A percentile compares a stretch with the other conserved stretches of the same genome.
phyloP scores from a whole-genome alignment of 2,329 filamentous ascomycete species.

The Penicillium sp. region DNA sequence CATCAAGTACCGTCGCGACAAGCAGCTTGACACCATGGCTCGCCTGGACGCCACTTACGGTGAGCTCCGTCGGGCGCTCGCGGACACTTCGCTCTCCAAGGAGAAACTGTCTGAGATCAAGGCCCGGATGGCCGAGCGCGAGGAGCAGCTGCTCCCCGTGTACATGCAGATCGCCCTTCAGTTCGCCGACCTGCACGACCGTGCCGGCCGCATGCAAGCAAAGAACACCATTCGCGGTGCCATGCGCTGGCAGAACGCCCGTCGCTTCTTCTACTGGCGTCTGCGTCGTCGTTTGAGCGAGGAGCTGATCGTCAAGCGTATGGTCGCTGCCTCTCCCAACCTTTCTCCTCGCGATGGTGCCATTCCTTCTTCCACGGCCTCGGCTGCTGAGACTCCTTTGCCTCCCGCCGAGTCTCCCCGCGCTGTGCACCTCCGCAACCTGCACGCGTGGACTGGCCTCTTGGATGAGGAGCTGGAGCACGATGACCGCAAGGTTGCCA shows the following conservation, averaged over 20 bases:
- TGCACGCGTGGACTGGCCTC: conserved; percentile 78
- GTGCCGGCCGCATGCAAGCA: conserved; percentile 94
- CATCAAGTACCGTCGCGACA: conserved; percentile 97
- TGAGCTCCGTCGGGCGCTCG: conserved; percentile 72
- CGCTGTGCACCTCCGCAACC: conserved; percentile 62
- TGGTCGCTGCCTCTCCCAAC: conserved; percentile 48
- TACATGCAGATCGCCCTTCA: conserved; percentile 95
- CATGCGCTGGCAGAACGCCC: conserved; percentile 79
- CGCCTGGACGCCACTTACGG: conserved; percentile 82
- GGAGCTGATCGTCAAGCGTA: conserved; percentile 91
- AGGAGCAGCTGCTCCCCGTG: conserved; percentile 83
- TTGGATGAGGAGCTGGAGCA: conserved; percentile 61
- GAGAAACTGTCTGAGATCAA: conserved; percentile 76
- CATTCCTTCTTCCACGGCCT: conserved; percentile 30
- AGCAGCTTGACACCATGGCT: conserved; percentile 95
- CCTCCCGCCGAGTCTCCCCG: conserved; percentile 47
- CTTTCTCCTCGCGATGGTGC: conserved; percentile 29
- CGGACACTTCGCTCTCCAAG: conserved; percentile 59
- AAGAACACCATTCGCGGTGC: conserved; percentile 86
- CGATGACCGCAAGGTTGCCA: conserved; percentile 75
- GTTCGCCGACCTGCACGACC: conserved; percentile 95
- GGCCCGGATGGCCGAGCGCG: conserved; percentile 73
- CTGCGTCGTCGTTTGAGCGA: conserved; percentile 93
- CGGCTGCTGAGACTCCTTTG: conserved; percentile 32
- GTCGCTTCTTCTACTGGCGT: conserved; percentile 99